A percentile compares a stretch with the other conserved stretches of the same genome.
These are phyloP conservation scores for Plantago coronopus DNA, from an alignment of 305 asterid genomes.

Conservation along the genomic window DNA sequence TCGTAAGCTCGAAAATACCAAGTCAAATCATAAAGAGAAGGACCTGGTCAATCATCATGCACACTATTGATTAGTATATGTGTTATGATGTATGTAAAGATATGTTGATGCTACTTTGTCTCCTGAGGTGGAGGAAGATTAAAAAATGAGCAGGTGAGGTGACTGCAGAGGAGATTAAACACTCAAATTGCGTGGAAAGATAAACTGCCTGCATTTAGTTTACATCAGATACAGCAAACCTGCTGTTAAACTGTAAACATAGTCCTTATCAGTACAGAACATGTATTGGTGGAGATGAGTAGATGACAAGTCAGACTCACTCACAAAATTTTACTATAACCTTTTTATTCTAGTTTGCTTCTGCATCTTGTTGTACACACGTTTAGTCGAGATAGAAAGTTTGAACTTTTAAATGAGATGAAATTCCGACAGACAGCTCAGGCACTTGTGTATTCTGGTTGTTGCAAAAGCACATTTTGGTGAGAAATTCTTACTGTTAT, in stretches of 20 bases:
- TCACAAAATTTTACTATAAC: too few species aligned
- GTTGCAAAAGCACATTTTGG: too few species aligned
- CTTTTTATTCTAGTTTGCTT: not conserved
- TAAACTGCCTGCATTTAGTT: not conserved
- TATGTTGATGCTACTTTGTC: constrained; percentile 11
- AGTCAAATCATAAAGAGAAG: not conserved
- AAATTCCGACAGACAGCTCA: too few species aligned
- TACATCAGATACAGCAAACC: constrained; percentile 4
- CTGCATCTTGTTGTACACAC: not conserved
- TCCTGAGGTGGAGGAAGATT: constrained; percentile 3
- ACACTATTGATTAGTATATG: not conserved
- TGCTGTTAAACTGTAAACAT: constrained; percentile 6
- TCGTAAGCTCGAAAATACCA: not conserved
- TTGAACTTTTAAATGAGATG: too few species aligned
- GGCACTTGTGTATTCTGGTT: too few species aligned
- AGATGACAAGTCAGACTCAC: too few species aligned
- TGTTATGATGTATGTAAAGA: not conserved
- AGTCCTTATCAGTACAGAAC: constrained; percentile 5
- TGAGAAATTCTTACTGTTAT: too few species aligned
- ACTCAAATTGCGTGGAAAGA: not conserved
- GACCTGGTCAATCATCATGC: constrained; percentile 5
- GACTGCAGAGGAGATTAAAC: constrained; percentile 5
- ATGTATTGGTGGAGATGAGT: not conserved
- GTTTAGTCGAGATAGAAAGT: too few species aligned
- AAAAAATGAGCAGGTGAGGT: constrained; percentile 1